phyloP scores from a whole-genome alignment of 371 early-diverging fungal species.

The Synchytrium microbalum region DNA sequence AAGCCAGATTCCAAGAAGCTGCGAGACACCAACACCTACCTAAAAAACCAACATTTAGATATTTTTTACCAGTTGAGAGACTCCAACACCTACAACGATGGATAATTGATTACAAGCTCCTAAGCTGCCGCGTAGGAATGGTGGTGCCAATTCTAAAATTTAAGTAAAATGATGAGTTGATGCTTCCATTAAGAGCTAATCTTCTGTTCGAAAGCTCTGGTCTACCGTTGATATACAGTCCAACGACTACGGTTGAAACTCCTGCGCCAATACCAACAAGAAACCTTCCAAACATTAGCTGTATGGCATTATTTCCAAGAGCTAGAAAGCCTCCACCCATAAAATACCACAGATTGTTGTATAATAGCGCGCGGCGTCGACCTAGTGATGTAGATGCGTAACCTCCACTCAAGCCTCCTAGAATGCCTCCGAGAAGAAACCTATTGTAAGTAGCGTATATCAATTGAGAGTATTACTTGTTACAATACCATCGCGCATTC shows the following conservation, averaged over 20 bases:
- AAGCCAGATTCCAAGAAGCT: constrained; percentile 16
- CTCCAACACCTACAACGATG: constrained; percentile 73
- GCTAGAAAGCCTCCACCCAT: constrained; percentile 61
- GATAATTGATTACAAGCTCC: constrained; percentile 76
- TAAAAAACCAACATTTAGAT: constrained; percentile 14
- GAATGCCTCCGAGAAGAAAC: constrained; percentile 55
- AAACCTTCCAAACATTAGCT: constrained; percentile 68
- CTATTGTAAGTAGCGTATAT: not conserved
- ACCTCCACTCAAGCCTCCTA: constrained; percentile 72
- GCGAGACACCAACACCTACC: constrained; percentile 6
- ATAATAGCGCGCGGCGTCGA: constrained; percentile 60
- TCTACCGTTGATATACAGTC: constrained; percentile 79
- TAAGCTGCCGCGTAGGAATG: constrained; percentile 58
- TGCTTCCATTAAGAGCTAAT: no score
- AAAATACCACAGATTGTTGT: constrained; percentile 52
- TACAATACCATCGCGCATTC: not conserved
- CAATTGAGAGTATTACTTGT: not conserved
- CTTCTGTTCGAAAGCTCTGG: constrained; percentile 68
- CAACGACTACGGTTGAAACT: constrained; percentile 70
- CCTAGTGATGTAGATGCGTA: constrained; percentile 62
- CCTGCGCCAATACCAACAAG: constrained; percentile 81
- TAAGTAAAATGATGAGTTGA: no score
- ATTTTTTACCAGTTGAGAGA: constrained; percentile 27
- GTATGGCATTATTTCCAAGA: constrained; percentile 37
- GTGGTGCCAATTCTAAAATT: constrained; percentile 76